phyloP scores from a whole-genome alignment of 2,329 filamentous ascomycete genomes.

The Fusarium anthophilum region DNA sequence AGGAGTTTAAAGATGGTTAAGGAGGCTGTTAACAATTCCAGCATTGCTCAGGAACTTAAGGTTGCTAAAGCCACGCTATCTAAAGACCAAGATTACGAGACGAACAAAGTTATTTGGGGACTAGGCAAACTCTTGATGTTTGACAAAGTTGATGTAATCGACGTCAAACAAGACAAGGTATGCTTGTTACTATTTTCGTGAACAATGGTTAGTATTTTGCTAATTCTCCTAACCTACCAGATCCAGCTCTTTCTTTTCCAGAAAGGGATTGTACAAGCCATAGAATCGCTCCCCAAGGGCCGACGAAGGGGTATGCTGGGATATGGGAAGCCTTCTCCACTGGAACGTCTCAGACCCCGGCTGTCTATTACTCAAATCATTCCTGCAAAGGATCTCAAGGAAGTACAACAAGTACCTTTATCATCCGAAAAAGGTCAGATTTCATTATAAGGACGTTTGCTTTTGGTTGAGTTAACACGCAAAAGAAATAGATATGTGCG shows the following conservation, averaged over 20 bases:
- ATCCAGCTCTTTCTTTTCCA: neutral
- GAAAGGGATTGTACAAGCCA: fast-evolving
- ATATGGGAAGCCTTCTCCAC: fast-evolving
- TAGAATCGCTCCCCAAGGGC: fast-evolving
- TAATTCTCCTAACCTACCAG: fast-evolving
- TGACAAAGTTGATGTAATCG: neutral
- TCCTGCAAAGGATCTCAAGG: fast-evolving
- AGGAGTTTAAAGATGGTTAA: neutral
- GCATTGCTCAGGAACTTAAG: fast-evolving
- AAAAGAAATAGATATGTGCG: neutral
- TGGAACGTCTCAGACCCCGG: fast-evolving
- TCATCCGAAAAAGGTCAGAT: fast-evolving
- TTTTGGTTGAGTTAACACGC: fast-evolving
- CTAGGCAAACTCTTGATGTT: neutral
- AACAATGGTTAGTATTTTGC: fast-evolving
- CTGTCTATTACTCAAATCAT: fast-evolving
- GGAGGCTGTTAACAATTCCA: fast-evolving
- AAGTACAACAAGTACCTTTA: fast-evolving
- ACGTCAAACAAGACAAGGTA: fast-evolving
- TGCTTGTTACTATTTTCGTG: fast-evolving
- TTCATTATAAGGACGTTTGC: too few relatives aligned
- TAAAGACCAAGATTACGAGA: neutral
- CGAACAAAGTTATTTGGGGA: fast-evolving
- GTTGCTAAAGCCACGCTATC: fast-evolving
- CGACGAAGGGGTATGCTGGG: neutral